Percentiles rank a stretch among this genome's conserved stretches.
These are phyloP conservation scores for Podaxis sp. DNA, from an alignment of 768 basidiomycete genomes.

Conservation along the genomic window DNA sequence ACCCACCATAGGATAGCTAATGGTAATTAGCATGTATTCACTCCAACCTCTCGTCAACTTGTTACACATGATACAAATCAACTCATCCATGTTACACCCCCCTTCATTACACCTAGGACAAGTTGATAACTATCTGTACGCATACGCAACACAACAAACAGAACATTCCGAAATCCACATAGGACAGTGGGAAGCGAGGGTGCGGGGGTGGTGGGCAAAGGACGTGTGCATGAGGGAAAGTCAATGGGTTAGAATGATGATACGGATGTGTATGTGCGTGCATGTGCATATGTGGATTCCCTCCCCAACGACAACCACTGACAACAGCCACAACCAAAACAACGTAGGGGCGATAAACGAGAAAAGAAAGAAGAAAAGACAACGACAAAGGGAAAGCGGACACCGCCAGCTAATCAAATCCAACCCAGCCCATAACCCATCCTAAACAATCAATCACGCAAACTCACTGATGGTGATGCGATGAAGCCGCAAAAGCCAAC, in stretches of 20 bases:
- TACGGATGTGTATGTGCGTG: background rate
- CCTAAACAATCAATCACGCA: background rate
- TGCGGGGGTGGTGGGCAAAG: background rate
- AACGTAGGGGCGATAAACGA: slow-evolving; percentile 14
- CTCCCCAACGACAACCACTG: background rate
- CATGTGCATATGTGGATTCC: background rate
- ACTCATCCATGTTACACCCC: slow-evolving; percentile 2
- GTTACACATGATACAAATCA: background rate
- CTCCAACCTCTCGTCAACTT: background rate
- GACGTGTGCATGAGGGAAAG: background rate
- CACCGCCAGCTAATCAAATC: slow-evolving; percentile 8
- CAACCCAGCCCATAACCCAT: background rate
- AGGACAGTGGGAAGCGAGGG: slow-evolving; percentile 21
- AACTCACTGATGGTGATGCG: background rate
- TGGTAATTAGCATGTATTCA: background rate
- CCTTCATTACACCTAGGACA: background rate
- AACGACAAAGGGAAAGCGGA: slow-evolving; percentile 13
- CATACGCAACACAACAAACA: slow-evolving; percentile 2
- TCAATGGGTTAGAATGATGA: background rate
- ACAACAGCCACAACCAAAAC: slow-evolving; percentile 9
- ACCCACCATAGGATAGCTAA: background rate
- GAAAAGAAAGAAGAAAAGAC: slow-evolving; percentile 10
- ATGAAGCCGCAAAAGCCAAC: background rate
- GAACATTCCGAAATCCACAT: slow-evolving; percentile 28
- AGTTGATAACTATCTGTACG: background rate